Base-by-base conservation (phyloP, 805 yeast species). In the Zygosaccharomyces lentus region DNA sequence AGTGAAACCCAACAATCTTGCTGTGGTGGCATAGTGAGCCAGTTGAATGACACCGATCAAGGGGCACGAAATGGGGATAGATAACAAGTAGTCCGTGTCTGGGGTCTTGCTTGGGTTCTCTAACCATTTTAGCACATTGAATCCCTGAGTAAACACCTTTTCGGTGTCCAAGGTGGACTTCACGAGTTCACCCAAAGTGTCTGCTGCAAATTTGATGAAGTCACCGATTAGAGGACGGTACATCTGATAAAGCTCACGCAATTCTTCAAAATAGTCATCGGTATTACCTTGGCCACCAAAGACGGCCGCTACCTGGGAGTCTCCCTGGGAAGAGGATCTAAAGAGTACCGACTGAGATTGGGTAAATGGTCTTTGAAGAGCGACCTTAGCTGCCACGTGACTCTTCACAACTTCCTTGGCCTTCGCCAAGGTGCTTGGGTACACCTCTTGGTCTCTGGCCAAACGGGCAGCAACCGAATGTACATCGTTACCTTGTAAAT, bases 281-380 rank as follows among this genome's bases (percentile, higher is more conserved):
- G 95, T 83, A 73, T 88, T 91, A 70, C 99, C 99, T 74, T 93
- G 99, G 62, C 99, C 99, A 66, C 99, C 99, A 61, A 91, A 93
- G 56, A 93, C 81, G 53, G 97, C 96, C 49, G 77, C 80, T 46
- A 90, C 68, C 50, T 75, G 73, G 37, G 90, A 87, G 41, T 75
- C 69, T 34, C 74, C 70, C 48, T 74, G 73, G 42, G 72, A 62
- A n/a, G 77, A 78, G 42, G 85, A 80, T 51, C 80, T 74, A 65
- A 88, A 76, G 48, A 91, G 74, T 42, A 84, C 81, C 19, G 82
- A 72, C 42, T 70, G 75, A 51, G 76, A 72, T 52, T 70, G 70
- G 49, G 69, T 69, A 56, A 77, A 71, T 31, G 82, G 77, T 45
- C 74, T 66, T 51, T 72, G 70, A 25, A 75, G 72, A 34, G 75